Evolutionary conservation across 2,329 filamentous ascomycete species (phyloP), one percentile per base, ranked within the genome.

Genomic region (Phyllosticta paracitricarpa): DNA sequence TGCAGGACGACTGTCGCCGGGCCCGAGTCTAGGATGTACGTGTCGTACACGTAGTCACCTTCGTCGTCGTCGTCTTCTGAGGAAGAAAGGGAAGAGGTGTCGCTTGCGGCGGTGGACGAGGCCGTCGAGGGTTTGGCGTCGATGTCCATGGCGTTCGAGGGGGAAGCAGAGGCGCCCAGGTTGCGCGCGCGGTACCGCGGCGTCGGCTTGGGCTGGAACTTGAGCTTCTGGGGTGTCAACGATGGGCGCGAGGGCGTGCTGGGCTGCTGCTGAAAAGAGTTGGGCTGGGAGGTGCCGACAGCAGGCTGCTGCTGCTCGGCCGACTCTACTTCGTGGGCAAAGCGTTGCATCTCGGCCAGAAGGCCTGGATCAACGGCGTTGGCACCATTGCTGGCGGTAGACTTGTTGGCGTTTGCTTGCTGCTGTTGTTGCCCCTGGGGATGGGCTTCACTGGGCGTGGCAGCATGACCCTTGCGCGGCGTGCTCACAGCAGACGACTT

Each of bases 21-120:
- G 33, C 14, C 72, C 68, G 19, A 22, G 77, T 64, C 19, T 2
- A 83, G 81, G 52, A 85, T 73, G 68, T 85, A 86, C 9, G 81
- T 84, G 66, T 86, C 84, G 69, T 84, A 85, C 61, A 86, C 81
- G 68, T 83, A 86, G 54, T 82, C 81, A 24, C 69, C 73, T n/a
- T 79, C 78, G 68, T 83, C 85, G 54, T 82, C 81, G 25, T 69
- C 73, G n/a, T 79, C 78, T 22, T 76, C 75, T 22, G 77, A 76
- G 9, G 77, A 75, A 56, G 68, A 69, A 24, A 77, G 74, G 14
- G 40, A 48, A 17, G 33, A 35, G 4, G 10, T 40, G 10, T n/a
- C 40, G 40, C 40, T 48, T 2, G 14, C n/a, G 40, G 12, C 6
- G 2, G 14, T 4, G 17, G 17, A 48, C 14, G 40, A 48, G 4